Evolutionary conservation across 176 grass and related monocot species (phyloP).

Genomic region (Oryza glaberrima): DNA sequence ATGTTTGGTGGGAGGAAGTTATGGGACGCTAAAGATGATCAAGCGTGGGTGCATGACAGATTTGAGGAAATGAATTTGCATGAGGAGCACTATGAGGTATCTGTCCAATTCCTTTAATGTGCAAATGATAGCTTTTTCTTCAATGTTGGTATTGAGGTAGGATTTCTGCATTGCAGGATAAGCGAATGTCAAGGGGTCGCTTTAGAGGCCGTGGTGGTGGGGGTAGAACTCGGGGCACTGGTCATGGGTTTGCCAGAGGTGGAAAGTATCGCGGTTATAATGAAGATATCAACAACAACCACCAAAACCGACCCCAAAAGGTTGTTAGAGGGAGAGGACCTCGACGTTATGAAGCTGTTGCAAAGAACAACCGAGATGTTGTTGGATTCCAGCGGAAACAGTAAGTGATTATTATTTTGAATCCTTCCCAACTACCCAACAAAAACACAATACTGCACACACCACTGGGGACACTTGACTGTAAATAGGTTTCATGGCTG

Average conservation of each 20-base stretch:
- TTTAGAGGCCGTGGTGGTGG: slow-evolving; percentile 65
- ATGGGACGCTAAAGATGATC: slow-evolving; percentile 94
- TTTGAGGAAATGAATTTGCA: slow-evolving; percentile 91
- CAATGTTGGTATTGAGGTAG: not conserved
- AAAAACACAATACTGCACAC: not conserved
- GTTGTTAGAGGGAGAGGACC: slow-evolving; percentile 83
- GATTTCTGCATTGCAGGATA: slow-evolving; percentile 50
- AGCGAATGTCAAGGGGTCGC: slow-evolving; percentile 57
- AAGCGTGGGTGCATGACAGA: slow-evolving; percentile 90
- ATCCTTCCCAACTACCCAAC: not conserved
- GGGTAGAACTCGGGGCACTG: slow-evolving; percentile 53
- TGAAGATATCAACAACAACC: slow-evolving; percentile 51
- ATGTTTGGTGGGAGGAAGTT: slow-evolving; percentile 81
- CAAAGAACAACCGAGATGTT: slow-evolving; percentile 59
- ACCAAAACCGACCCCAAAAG: slow-evolving; percentile 59
- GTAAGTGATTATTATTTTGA: slow-evolving; percentile 55
- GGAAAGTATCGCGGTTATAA: slow-evolving; percentile 53
- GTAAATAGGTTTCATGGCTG: slow-evolving; percentile 13
- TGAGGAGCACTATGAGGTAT: slow-evolving; percentile 59
- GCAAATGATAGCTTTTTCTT: slow-evolving; percentile 30
- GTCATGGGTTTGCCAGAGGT: slow-evolving; percentile 60
- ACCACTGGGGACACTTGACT: not conserved
- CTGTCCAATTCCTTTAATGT: slow-evolving; percentile 17
- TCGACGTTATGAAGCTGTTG: slow-evolving; percentile 73
- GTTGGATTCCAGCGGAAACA: slow-evolving; percentile 69